Conservation (phyloP, 495 filamentous ascomycete genomes). For the Tetracladium marchalianum region DNA sequence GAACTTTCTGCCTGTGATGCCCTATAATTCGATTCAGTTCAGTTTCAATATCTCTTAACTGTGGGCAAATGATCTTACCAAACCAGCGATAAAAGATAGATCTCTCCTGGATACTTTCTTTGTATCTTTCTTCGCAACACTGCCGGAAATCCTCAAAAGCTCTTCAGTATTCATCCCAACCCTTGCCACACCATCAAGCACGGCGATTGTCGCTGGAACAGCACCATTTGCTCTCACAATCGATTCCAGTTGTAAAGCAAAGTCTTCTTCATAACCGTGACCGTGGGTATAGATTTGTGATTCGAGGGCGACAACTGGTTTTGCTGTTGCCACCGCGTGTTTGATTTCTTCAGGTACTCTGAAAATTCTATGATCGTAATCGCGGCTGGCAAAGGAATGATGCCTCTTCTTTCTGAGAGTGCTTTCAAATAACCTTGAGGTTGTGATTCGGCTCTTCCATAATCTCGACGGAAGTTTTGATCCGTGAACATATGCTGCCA, state of each 20-base stretch:
- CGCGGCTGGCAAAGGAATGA: too few relatives aligned
- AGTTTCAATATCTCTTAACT: neutral
- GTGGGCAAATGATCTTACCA: slow-evolving; percentile 38
- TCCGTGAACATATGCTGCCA: too few relatives aligned
- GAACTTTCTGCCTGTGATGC: slow-evolving; percentile 50
- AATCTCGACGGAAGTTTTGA: too few relatives aligned
- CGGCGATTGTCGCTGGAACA: slow-evolving; percentile 85
- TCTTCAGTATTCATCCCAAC: slow-evolving; percentile 69
- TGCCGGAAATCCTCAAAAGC: slow-evolving; percentile 57
- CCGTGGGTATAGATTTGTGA: slow-evolving; percentile 71
- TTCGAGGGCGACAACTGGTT: slow-evolving; percentile 85
- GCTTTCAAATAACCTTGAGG: too few relatives aligned
- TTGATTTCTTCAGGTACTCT: slow-evolving; percentile 73
- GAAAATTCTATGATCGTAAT: slow-evolving; percentile 24
- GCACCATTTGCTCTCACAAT: slow-evolving; percentile 72
- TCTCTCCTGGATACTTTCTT: slow-evolving; percentile 83
- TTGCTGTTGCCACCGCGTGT: slow-evolving; percentile 58
- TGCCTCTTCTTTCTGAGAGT: too few relatives aligned
- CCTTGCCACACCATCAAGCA: slow-evolving; percentile 69
- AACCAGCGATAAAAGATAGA: slow-evolving; percentile 67
- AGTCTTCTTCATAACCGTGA: slow-evolving; percentile 73
- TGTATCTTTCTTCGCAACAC: slow-evolving; percentile 48
- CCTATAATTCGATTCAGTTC: slow-evolving; percentile 29
- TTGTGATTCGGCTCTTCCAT: too few relatives aligned
- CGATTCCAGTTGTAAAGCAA: slow-evolving; percentile 57